Evolutionary conservation across 2,329 filamentous ascomycete species (phyloP).

Genomic region (Alternaria burnsii): DNA sequence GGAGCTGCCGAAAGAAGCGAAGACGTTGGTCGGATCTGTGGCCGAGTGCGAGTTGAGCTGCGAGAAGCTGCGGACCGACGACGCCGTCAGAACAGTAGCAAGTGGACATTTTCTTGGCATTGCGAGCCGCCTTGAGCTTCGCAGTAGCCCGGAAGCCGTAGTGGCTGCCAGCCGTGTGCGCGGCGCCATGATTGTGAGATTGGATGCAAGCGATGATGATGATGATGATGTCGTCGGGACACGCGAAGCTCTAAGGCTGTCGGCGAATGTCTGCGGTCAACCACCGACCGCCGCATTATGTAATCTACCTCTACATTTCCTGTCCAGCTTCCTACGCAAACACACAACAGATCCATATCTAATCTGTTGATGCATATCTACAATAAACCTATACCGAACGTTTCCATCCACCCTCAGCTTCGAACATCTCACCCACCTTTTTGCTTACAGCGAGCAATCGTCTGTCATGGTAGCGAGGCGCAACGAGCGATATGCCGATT

Average conservation of each 20-base stretch:
- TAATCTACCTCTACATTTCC: constrained; percentile 16
- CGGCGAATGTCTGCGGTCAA: constrained; percentile 24
- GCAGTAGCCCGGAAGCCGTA: constrained; percentile 39
- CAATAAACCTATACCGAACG: constrained; percentile 4
- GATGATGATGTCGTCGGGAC: constrained; percentile 29
- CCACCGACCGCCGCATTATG: constrained; percentile 27
- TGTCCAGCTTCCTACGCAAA: background rate
- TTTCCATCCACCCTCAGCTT: constrained; percentile 43
- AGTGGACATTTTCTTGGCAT: constrained; percentile 29
- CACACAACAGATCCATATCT: background rate
- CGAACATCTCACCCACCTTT: constrained; percentile 42
- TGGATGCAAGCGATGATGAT: constrained; percentile 25
- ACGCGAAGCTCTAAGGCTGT: constrained; percentile 28
- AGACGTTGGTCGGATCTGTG: constrained; percentile 39
- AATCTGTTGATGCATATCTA: background rate
- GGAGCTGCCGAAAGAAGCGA: constrained; percentile 32
- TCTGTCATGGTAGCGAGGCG: constrained; percentile 47
- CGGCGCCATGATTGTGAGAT: constrained; percentile 47
- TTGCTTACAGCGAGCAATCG: constrained; percentile 39
- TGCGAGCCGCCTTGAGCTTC: constrained; percentile 30
- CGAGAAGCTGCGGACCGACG: constrained; percentile 40
- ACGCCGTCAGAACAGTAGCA: constrained; percentile 27
- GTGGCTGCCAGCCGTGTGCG: constrained; percentile 45
- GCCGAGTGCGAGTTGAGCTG: constrained; percentile 42
- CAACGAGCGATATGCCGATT: constrained; percentile 65